Evolutionary conservation across 305 asterid species (phyloP).

Genomic region (Euphrasia arctica): DNA sequence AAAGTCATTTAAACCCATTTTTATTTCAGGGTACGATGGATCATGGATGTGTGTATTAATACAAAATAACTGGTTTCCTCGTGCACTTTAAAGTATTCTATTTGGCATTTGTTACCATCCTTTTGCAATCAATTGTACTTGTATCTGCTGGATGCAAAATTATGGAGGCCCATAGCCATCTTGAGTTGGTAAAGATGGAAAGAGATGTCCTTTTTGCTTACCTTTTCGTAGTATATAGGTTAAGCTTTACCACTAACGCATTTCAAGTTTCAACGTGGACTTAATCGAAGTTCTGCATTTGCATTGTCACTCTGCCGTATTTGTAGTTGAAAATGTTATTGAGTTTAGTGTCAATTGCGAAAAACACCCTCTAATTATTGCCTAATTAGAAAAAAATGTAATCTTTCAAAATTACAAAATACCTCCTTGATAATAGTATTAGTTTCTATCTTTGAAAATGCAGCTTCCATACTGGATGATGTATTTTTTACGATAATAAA

Average conservation of each 20-base stretch:
- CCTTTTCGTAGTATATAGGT: neutral
- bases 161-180: neutral
- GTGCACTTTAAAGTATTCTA: neutral
- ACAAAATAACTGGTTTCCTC: too few relatives aligned
- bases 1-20: neutral
- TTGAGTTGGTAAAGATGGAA: neutral
- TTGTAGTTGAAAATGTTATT: neutral
- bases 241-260: neutral
- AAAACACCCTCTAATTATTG: neutral
- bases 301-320: neutral
- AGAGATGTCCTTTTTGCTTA: neutral
- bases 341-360: neutral
- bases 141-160: neutral
- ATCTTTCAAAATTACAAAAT: neutral
- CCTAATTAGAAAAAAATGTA: neutral
- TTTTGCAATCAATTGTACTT: neutral
- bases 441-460: neutral
- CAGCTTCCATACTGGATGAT: neutral
- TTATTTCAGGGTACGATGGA: too few relatives aligned
- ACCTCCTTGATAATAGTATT: neutral
- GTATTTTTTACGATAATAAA: neutral
- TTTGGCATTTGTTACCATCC: neutral
- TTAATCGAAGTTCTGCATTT: neutral
- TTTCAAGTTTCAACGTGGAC: neutral
- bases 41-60: too few relatives aligned